Base-by-base conservation (phyloP, 192 early-diverging fungal genomes). In the Chytriomyces sp. region DNA sequence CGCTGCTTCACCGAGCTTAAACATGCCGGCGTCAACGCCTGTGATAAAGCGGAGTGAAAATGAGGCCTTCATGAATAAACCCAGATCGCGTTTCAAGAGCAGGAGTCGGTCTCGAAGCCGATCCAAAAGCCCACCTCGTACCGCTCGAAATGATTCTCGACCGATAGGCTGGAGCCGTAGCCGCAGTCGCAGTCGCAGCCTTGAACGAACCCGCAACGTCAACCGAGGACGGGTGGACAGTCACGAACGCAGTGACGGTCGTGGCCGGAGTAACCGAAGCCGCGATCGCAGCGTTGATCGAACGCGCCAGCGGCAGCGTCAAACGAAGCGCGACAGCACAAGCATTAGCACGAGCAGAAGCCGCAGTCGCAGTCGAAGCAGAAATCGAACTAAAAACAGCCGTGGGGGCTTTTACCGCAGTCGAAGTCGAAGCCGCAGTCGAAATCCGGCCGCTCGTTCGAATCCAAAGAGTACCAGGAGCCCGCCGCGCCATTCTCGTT, bases 141-240 rank as follows among this genome's bases (percentile, higher is more conserved):
- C 67, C 43, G 45, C 45, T 45, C 16, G 63, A 16, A 1, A 43
- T 1, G 11, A 45, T 10, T 50, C 67, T 10, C 35, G 24, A 26
- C 63, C 16, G 63, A 16, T 64, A 23, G 18, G 24, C 24, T 5
- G 18, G 53, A 72, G 49, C n/a, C 49, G 50, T 5, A 44, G 46
- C 57, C n/a, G 57, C 64, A 64, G 74, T 53, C 44, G 74, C 16
- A 75, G 74, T 64, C 74, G 74, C 47, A 66, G 48, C 35, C 64
- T 11, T 26, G 24, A 16, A 13, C 2, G 20, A 35, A 35, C 35
- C 64, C 64, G 64, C 64, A 23, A 43, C 26, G 3, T 50, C 10
- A 13, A 11, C 7, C 43, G 48, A 45, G 18, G 72, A 24, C 44
- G 18, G 16, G 4, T 18, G 67, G 11, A 26, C 47, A 69, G 45